Evolutionary conservation across 495 filamentous ascomycete genomes (phyloP).

Genomic region (Daldinia childiae): DNA sequence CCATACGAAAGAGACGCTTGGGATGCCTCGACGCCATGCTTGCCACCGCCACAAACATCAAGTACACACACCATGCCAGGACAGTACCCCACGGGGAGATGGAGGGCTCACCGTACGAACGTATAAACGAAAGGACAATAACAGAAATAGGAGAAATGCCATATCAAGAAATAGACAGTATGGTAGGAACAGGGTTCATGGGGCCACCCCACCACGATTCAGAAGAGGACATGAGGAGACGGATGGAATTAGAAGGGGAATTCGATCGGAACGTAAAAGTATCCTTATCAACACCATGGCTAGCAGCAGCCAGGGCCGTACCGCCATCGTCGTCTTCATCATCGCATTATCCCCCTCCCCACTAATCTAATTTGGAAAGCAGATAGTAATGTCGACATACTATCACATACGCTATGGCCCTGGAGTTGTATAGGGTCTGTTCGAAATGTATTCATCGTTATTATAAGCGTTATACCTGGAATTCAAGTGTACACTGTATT

Average conservation of each 20-base stretch:
- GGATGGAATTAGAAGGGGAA: slow-evolving; percentile 38
- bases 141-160: not conserved
- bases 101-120: slow-evolving; percentile 23
- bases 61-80: slow-evolving; percentile 22
- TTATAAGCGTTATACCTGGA: not conserved
- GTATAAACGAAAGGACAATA: slow-evolving; percentile 19
- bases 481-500: not conserved
- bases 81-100: slow-evolving; percentile 40
- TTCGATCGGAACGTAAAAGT: slow-evolving; percentile 39
- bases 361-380: slow-evolving; percentile 3
- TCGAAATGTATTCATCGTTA: not conserved
- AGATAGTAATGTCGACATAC: not conserved
- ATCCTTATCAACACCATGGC: slow-evolving; percentile 29
- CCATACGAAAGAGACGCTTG: slow-evolving; percentile 23
- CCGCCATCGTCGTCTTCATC: slow-evolving; percentile 18
- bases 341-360: slow-evolving; percentile 30
- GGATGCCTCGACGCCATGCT: slow-evolving; percentile 19
- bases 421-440: not conserved
- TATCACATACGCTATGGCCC: not conserved
- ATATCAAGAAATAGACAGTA: not conserved
- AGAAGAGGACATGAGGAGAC: slow-evolving; percentile 24
- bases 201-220: not conserved
- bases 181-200: not conserved
- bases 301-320: slow-evolving; percentile 20
- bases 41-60: slow-evolving; percentile 4